Evolutionary conservation across 208 protist genomes (phyloP), one percentile per base, ranked within the genome.

Genomic region (Leishmania arabica): DNA sequence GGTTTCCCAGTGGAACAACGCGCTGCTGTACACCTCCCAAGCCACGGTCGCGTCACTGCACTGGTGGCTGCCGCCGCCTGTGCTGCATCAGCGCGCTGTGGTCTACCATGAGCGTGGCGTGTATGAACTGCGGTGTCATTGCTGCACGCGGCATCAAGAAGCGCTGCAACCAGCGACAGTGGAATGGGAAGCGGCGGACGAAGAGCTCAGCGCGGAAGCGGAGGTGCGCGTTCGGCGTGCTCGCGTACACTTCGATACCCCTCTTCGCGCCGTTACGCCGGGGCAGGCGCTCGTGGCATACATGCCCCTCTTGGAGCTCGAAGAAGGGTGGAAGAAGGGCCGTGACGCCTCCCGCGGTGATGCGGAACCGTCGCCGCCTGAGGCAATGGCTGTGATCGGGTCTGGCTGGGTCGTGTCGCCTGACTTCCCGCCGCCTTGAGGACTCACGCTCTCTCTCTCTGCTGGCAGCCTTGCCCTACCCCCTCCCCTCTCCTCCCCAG

Each of bases 241-340:
- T 51, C 54, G 49, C 42, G 87, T 94, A 1, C 49, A 71, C 15
- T 89, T 93, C 24, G 82, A 88, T 9, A 77, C 69, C 9, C 84
- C 91, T 1, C 81, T 92, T 53, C 91, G 93, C 4, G 90, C 91
- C n/a, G 27, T 92, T n/a, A 87, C 90, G 17, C 13, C 89, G 8
- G 93, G 93, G 11, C 93, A 96, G 82, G 85, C 87, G 53, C 76
- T 95, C 7, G 91, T 95, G 51, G 77, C 85, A 2, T 95, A 96
- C 81, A 54, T 79, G 15, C 58, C 87, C 9, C 54, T 77, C 42
- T 0, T 56, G 6, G 75, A 31, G n/a, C 49, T 89, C 21, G 37
- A 31, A 54, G 19, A 19, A 31, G 42, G 37, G n/a, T 47, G 45
- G 19, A 11, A 8, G 45, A 34, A 40, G 31, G 3, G 71, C 34